phyloP scores from a whole-genome alignment of 768 basidiomycete genomes.

The Leccinellum rugosiceps region DNA sequence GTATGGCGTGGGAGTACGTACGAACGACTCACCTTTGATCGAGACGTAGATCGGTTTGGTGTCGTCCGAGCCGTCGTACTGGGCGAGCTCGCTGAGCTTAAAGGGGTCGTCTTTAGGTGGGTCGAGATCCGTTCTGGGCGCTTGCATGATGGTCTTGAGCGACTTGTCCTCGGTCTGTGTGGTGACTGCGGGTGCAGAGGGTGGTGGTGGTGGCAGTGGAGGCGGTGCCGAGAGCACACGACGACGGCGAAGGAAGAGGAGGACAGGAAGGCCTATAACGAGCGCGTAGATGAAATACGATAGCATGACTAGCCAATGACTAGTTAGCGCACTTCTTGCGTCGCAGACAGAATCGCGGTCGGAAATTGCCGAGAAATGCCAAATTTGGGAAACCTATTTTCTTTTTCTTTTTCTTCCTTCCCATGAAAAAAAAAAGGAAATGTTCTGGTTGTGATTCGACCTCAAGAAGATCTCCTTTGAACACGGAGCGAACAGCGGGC shows the following conservation, averaged over 20 bases:
- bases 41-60: constrained; percentile 82
- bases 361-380: constrained; percentile 13
- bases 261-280: constrained; percentile 30
- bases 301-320: background rate
- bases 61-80: constrained; percentile 66
- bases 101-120: constrained; percentile 79
- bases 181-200: constrained; percentile 2
- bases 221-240: constrained; percentile 4
- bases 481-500: background rate
- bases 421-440: too few relatives aligned
- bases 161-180: constrained; percentile 25
- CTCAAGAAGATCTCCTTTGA: too few relatives aligned
- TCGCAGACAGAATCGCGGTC: constrained; percentile 2
- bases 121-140: constrained; percentile 54
- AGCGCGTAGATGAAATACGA: constrained; percentile 30
- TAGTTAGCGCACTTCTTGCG: background rate
- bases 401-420: too few relatives aligned
- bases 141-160: constrained; percentile 69
- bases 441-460: too few relatives aligned
- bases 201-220: background rate
- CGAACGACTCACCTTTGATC: constrained; percentile 73
- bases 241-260: constrained; percentile 25
- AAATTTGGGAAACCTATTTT: background rate
- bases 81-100: constrained; percentile 62
- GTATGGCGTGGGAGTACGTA: constrained; percentile 17